Evolutionary conservation across 2,329 filamentous ascomycete species (phyloP), one percentile per base, ranked within the genome.

Genomic region (Xylariaceae sp.): DNA sequence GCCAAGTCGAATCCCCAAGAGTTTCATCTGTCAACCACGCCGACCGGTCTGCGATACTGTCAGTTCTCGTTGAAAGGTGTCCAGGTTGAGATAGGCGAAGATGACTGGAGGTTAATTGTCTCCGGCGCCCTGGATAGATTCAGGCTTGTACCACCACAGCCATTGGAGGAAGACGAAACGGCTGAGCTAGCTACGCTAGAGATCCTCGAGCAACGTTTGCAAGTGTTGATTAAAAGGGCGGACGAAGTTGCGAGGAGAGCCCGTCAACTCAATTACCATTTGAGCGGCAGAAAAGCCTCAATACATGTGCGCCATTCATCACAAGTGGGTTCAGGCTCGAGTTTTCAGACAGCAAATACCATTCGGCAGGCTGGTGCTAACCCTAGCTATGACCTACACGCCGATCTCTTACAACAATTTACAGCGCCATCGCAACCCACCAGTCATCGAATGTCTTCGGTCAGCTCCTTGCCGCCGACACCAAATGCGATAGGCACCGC

Each of bases 101-200:
- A 95, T 69, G 91, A 96, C 68, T 96, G 87, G 79, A 82, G 92
- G 35, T 76, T 96, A 60, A 92, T 96, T 61, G 85, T 86, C 49
- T 92, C 89, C 32, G 91, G 91, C 23, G 89, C 90, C 60, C 83
- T 92, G 9, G 89, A 95, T 70, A 87, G 91, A 67, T 78, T 81
- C 53, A 65, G 65, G 15, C 83, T 92, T 72, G 91, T 92, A 15
- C 87, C 91, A 2, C 86, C 88, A 11, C 85, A 92, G 59, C 90
- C 91, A 1, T 86, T 94, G 42, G 84, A 89, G 53, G 91, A 95
- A 67, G 91, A 96, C 67, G 92, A 96, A 72, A 85, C 87, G 67
- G 91, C 91, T 60, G 91, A 96, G 69, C 73, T 95, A 30, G 90
- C 86, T 10, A 93, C 91, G 0, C 76, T 95, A 64, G 90, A 94